Conservation (phyloP, 2,329 filamentous ascomycete genomes). For the Clarireedia paspali region DNA sequence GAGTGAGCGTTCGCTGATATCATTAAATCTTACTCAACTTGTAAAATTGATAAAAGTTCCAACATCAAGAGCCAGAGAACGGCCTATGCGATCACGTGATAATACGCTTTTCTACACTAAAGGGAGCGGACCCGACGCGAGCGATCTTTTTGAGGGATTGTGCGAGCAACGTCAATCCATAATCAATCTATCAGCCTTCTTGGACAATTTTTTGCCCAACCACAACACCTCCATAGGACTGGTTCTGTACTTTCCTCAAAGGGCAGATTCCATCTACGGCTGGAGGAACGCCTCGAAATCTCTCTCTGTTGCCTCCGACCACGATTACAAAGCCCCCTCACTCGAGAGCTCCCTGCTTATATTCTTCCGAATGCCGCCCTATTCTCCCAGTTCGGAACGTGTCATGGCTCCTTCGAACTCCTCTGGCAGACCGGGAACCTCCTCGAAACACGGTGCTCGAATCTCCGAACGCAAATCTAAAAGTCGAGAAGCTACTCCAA, state of each 20-base stretch:
- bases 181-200: too few relatives aligned
- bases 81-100: background rate
- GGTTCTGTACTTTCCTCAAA: too few relatives aligned
- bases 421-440: background rate
- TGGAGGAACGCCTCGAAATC: background rate
- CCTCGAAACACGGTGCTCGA: conserved; percentile 1
- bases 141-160: too few relatives aligned
- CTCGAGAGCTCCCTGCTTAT: background rate
- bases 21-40: too few relatives aligned
- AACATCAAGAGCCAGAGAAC: background rate
- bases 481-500: conserved; percentile 10
- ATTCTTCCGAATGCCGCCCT: background rate
- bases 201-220: background rate
- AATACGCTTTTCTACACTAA: too few relatives aligned
- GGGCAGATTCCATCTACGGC: too few relatives aligned
- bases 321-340: background rate
- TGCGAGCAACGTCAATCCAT: too few relatives aligned
- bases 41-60: too few relatives aligned
- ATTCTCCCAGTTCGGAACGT: background rate
- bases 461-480: background rate
- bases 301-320: background rate
- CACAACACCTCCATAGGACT: background rate
- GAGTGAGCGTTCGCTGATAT: too few relatives aligned
- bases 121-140: too few relatives aligned
- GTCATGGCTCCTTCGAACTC: conserved; percentile 14